Evolutionary conservation across 257 asterid genomes (phyloP).

Genomic region (Salvia hispanica): DNA sequence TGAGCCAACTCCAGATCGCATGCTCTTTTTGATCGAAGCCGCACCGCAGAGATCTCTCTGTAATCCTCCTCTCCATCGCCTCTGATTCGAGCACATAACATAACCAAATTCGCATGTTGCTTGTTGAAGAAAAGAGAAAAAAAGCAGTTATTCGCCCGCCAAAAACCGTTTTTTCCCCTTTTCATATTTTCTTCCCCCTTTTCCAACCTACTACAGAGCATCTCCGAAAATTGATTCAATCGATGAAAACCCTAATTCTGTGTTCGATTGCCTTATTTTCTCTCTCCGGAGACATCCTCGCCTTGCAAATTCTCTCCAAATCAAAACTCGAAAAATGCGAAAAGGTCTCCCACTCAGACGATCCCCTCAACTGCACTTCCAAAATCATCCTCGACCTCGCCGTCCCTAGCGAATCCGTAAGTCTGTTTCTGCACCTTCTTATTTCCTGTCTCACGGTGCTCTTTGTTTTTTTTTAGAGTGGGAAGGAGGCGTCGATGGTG

Average conservation of each 20-base stretch:
- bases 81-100: too few relatives aligned
- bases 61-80: conserved; percentile 36
- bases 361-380: conserved; percentile 67
- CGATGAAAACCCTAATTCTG: conserved; percentile 42
- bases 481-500: conserved; percentile 88
- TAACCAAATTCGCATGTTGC: too few relatives aligned
- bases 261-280: conserved; percentile 26
- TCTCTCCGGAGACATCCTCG: conserved; percentile 25
- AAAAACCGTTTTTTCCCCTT: not conserved
- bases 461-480: conserved; percentile 53
- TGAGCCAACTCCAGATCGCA: conserved; percentile 34
- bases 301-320: conserved; percentile 74
- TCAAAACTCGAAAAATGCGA: conserved; percentile 82
- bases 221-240: too few relatives aligned
- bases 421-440: not conserved
- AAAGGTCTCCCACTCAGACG: conserved; percentile 53
- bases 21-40: conserved; percentile 32
- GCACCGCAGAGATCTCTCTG: conserved; percentile 37
- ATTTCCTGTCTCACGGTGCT: not conserved
- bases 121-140: too few relatives aligned
- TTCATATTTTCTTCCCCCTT: not conserved
- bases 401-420: conserved; percentile 88
- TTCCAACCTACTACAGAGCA: not conserved
- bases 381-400: conserved; percentile 77
- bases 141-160: conserved; percentile 17